Base-by-base conservation (phyloP, 2,329 filamentous ascomycete species). In the Aspergillus arachidicola region DNA sequence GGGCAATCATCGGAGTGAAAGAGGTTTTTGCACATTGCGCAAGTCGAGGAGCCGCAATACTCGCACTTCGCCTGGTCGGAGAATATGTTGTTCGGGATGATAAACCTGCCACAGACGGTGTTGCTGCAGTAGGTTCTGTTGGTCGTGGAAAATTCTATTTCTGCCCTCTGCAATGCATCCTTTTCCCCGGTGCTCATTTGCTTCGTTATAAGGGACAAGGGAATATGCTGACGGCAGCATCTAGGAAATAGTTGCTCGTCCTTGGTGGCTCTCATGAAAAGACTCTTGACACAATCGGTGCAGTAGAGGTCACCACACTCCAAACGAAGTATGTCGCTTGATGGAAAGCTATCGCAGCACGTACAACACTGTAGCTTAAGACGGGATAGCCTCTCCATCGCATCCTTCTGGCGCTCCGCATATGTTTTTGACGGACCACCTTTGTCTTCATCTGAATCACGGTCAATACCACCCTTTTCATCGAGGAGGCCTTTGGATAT, bases 151-250 rank as follows among this genome's bases (percentile, higher is more conserved):
- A 50, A 50, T 14, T 50, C 46, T 9, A 50, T 11, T 28, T 19
- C 2, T 28, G 23, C 46, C 3, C 14, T 50, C 6, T 28, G 2
- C 2, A 50, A 50, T 10, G 9, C 14, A 28, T 28, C 11, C 23
- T 12, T 16, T 28, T 50, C 46, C 19, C 30, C 23, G 0, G 46
- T 30, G 12, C 14, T 28, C 23, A 50, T 50, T 30, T 30, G 2
- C 16, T 23, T 9, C 3, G 4, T 12, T 3, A 50, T 19, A 2
- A 28, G 23, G 5, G 46, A 28, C 2, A 50, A 6, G 9, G 38
- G 57, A 14, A 65, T 65, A 34, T n/a, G 36, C 16, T n/a, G 43
- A 11, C 57, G 19, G 10, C 63, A 62, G 56, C 60, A 64, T 14
- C 28, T 59, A 1, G 63, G 63, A 5, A 63, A 65, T 0, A 65